These are phyloP conservation scores for Aspergillus floridensis DNA, from an alignment of 2,329 filamentous ascomycete genomes.

Conservation along the genomic window DNA sequence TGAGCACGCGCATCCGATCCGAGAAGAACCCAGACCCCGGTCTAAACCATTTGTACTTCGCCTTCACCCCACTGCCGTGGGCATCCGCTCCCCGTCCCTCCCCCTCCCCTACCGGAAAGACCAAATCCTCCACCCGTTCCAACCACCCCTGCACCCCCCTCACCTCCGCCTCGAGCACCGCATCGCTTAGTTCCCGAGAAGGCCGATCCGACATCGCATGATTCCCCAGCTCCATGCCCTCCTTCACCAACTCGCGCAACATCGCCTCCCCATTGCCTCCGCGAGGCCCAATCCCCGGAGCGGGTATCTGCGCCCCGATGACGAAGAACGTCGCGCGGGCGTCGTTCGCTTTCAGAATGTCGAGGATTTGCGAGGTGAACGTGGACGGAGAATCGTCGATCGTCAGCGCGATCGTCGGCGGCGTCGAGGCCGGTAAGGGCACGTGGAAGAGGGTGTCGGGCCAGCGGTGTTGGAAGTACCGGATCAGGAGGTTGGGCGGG, in stretches of 20 bases:
- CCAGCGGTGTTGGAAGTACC: constrained; percentile 67
- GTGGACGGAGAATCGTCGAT: constrained; percentile 81
- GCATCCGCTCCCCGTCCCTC: constrained; percentile 7
- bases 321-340: constrained; percentile 84
- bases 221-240: constrained; percentile 74
- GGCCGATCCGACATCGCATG: constrained; percentile 89
- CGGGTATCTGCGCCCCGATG: constrained; percentile 72
- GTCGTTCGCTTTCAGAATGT: constrained; percentile 62
- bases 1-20: constrained; percentile 61
- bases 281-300: constrained; percentile 30
- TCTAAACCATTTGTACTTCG: constrained; percentile 65
- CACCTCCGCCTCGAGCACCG: constrained; percentile 63
- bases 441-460: constrained; percentile 78
- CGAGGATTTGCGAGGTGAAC: constrained; percentile 68
- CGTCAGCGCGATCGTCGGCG: constrained; percentile 70
- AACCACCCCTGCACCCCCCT: constrained; percentile 62
- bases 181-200: constrained; percentile 59
- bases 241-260: constrained; percentile 58
- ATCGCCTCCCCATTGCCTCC: constrained; percentile 38
- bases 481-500: constrained; percentile 69
- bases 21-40: constrained; percentile 85
- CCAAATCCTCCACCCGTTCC: constrained; percentile 50
- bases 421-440: constrained; percentile 42
- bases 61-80: constrained; percentile 36
- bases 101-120: background rate